Evolutionary conservation across 2,329 filamentous ascomycete genomes (phyloP), one percentile per base, ranked within the genome.

Genomic region (Iodosphaeria phyllophila): DNA sequence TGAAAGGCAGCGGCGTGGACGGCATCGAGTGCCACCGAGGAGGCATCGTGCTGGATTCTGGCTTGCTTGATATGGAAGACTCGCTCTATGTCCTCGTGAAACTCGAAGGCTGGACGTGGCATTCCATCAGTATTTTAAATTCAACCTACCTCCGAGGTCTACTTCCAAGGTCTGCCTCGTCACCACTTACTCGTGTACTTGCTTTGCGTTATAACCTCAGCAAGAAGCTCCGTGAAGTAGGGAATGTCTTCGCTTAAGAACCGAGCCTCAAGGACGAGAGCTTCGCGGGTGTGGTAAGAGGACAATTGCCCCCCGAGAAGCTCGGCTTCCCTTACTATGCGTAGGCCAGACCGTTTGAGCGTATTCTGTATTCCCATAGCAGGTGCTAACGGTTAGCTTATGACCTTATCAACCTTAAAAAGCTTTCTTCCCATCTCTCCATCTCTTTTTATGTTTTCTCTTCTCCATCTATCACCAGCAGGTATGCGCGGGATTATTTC

Each of bases 161-260:
- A 6, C 18, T 20, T 9, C 30, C 28, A 16, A 18, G 28, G 33
- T 25, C 34, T n/a, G n/a, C n/a, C n/a, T n/a, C n/a, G n/a, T n/a
- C n/a, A n/a, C n/a, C 22, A 51, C 69, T 55, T 56, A 77, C 72
- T 62, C 36, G 73, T 71, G 52, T 80, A 98, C 58, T 82, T 89
- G 40, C 86, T 92, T 55, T 79, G 61, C 32, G 75, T 73, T 44
- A 89, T 64, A 42, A 93, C 78, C 63, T 98, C 91, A 46, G 76
- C 82, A 40, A 98, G 68, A 37, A 98, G 66, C 63, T 98, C 89
- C 44, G 83, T 71, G 53, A 92, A 98, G 69, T 95, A 98, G 39
- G 89, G 89, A 38, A 98, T 72, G 51, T 98, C 84, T 50, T 89
- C 74, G 49, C 82, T 74, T 38, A 98, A 71, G 66, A 98, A 98